These are phyloP conservation scores for Tolypocladium album DNA, from an alignment of 2,329 filamentous ascomycete species.

Conservation along the genomic window DNA sequence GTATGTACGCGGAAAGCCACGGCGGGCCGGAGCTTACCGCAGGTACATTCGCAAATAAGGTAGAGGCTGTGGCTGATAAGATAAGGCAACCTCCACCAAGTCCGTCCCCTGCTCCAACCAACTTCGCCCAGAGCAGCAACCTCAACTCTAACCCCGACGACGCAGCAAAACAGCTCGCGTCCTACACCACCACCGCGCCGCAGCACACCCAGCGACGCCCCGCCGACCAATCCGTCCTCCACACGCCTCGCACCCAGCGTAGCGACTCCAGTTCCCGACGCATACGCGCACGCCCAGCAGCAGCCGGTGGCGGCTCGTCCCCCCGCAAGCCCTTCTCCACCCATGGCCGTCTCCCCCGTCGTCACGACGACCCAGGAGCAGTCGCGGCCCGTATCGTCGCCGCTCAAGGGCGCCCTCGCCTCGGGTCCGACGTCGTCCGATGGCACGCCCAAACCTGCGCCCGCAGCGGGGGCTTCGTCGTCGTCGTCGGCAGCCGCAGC, in stretches of 20 bases:
- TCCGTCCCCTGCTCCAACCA: no score
- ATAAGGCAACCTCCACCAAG: no score
- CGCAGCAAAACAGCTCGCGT: no score
- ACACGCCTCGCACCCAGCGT: not conserved
- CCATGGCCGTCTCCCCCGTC: slow-evolving; percentile 37
- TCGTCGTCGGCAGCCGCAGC: not conserved
- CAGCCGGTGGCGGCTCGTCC: not conserved
- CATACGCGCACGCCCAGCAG: no score
- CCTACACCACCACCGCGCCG: no score
- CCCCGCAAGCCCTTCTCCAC: no score
- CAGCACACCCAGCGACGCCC: not conserved
- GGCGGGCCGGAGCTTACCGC: no score
- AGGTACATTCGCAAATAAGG: no score
- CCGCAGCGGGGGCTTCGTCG: slow-evolving; percentile 10
- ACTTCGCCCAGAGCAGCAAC: no score
- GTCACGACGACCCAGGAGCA: slow-evolving; percentile 24
- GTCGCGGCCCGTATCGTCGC: slow-evolving; percentile 27
- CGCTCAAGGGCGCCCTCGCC: slow-evolving; percentile 27
- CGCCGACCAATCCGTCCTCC: not conserved
- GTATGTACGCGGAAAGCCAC: no score
- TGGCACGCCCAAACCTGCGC: slow-evolving; percentile 30
- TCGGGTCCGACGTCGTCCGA: slow-evolving; percentile 30
- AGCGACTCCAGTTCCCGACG: not conserved
- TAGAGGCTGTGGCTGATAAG: no score
- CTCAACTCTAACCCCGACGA: no score